These are phyloP conservation scores for Alternaria alternata DNA, from an alignment of 2,329 filamentous ascomycete species.

Conservation along the genomic window DNA sequence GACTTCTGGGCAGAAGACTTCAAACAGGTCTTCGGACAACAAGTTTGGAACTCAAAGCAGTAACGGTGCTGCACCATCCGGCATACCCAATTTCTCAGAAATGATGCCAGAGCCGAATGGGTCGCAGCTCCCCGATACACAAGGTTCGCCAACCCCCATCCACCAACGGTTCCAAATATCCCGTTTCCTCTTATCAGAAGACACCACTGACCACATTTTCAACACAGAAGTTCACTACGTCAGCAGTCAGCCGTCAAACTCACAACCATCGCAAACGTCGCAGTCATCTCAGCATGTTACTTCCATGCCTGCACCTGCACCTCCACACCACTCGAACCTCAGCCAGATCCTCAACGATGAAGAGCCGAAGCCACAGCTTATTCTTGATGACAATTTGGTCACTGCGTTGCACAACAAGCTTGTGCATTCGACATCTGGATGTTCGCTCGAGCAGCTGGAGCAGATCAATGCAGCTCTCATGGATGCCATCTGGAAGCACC, in stretches of 20 bases:
- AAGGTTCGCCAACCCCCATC: slow-evolving; percentile 56
- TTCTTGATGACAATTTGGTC: slow-evolving; percentile 62
- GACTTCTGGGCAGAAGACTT: slow-evolving; percentile 80
- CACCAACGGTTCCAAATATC: slow-evolving; percentile 21
- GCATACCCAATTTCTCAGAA: slow-evolving; percentile 64
- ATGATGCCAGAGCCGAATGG: slow-evolving; percentile 61
- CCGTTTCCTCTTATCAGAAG: slow-evolving; percentile 14
- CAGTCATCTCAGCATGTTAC: slow-evolving; percentile 46
- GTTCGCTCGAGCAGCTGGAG: slow-evolving; percentile 92
- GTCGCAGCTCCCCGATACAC: slow-evolving; percentile 71
- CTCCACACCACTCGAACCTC: slow-evolving; percentile 49
- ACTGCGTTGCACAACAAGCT: slow-evolving; percentile 68
- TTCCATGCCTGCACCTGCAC: slow-evolving; percentile 48
- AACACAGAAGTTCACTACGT: slow-evolving; percentile 42
- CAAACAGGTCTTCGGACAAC: slow-evolving; percentile 74
- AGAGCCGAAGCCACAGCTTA: slow-evolving; percentile 43
- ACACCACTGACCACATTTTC: slow-evolving; percentile 27
- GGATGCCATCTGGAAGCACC: slow-evolving; percentile 83
- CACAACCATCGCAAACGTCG: slow-evolving; percentile 49
- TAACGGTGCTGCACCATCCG: slow-evolving; percentile 64
- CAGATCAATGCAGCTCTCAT: slow-evolving; percentile 91
- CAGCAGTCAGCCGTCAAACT: slow-evolving; percentile 50
- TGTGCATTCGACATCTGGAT: slow-evolving; percentile 73
- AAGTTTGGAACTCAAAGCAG: slow-evolving; percentile 78
- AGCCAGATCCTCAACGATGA: slow-evolving; percentile 54